Evolutionary conservation across 495 filamentous ascomycete species (phyloP).

Genomic region (Tuber borchii): DNA sequence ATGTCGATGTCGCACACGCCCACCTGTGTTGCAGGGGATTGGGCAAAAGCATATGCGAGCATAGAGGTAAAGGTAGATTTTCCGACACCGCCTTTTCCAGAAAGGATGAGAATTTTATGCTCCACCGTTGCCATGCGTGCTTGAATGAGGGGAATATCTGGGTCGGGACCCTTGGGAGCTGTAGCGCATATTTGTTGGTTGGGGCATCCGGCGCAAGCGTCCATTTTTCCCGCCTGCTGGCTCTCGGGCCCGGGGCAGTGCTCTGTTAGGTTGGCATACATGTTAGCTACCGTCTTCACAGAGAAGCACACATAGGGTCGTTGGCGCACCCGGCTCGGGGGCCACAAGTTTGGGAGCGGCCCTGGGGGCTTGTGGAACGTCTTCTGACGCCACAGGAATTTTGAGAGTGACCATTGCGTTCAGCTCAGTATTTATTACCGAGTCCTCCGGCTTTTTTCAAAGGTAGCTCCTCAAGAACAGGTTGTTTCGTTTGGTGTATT

Average conservation of each 20-base stretch:
- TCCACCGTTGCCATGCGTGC: constrained; percentile 69
- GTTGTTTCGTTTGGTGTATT: constrained; percentile 9
- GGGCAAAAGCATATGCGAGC: constrained; percentile 78
- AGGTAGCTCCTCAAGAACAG: neutral
- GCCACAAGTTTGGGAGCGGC: constrained; percentile 74
- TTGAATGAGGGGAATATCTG: constrained; percentile 81
- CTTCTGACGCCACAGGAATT: constrained; percentile 8
- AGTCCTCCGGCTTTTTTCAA: neutral
- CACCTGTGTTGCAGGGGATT: constrained; percentile 64
- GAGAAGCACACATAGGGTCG: neutral
- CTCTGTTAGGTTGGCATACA: constrained; percentile 47
- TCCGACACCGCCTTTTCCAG: constrained; percentile 93
- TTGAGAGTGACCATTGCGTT: constrained; percentile 18
- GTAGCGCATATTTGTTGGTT: constrained; percentile 94
- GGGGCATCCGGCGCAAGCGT: constrained; percentile 87
- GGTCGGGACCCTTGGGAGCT: constrained; percentile 91
- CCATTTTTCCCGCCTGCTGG: constrained; percentile 70
- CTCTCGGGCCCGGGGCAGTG: constrained; percentile 96
- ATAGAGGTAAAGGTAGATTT: constrained; percentile 88
- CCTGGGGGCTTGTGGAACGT: constrained; percentile 61
- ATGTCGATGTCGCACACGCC: constrained; percentile 98
- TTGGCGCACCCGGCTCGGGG: constrained; percentile 66
- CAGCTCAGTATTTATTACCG: neutral
- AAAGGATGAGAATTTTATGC: constrained; percentile 85
- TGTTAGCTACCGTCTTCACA: neutral